Conservation (phyloP, 164 flowering plant species). For the Berberis thunbergii region DNA sequence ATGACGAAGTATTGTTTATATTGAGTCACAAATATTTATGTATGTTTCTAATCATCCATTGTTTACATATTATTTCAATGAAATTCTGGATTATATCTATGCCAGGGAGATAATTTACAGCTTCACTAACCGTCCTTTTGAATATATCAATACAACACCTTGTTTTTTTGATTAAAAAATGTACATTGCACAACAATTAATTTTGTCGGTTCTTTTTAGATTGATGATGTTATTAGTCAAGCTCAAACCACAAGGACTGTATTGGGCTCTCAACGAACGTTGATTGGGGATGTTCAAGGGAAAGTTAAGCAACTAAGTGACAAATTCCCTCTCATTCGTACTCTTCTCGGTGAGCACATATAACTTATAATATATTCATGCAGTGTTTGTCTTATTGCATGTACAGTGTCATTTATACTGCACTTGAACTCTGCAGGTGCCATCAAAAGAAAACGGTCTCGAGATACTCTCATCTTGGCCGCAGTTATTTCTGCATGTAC, state of each 20-base stretch:
- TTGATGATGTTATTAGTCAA: conserved; percentile 93
- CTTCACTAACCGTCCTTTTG: too few relatives aligned
- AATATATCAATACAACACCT: too few relatives aligned
- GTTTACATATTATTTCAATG: too few relatives aligned
- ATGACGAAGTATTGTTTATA: too few relatives aligned
- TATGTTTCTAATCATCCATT: too few relatives aligned
- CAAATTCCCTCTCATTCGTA: conserved; percentile 85
- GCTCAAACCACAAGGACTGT: conserved; percentile 82
- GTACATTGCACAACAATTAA: too few relatives aligned
- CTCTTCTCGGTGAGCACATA: conserved; percentile 59
- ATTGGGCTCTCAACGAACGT: conserved; percentile 68
- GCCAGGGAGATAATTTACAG: too few relatives aligned
- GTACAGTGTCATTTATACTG: not conserved
- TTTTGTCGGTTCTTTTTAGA: conserved; percentile 30
- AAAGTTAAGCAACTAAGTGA: conserved; percentile 79
- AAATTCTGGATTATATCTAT: too few relatives aligned
- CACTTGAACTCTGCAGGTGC: conserved; percentile 47
- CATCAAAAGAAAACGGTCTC: conserved; percentile 72
- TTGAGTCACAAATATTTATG: too few relatives aligned
- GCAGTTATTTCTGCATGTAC: conserved; percentile 96
- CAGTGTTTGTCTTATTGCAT: not conserved
- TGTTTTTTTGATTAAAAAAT: too few relatives aligned
- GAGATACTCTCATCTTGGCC: conserved; percentile 85
- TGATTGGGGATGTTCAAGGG: conserved; percentile 89
- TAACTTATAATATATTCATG: too few relatives aligned